Percentiles rank a stretch among this genome's conserved stretches.
These are phyloP conservation scores for Picea engelmannii DNA, from an alignment of 83 land plant species.

Conservation along the genomic window DNA sequence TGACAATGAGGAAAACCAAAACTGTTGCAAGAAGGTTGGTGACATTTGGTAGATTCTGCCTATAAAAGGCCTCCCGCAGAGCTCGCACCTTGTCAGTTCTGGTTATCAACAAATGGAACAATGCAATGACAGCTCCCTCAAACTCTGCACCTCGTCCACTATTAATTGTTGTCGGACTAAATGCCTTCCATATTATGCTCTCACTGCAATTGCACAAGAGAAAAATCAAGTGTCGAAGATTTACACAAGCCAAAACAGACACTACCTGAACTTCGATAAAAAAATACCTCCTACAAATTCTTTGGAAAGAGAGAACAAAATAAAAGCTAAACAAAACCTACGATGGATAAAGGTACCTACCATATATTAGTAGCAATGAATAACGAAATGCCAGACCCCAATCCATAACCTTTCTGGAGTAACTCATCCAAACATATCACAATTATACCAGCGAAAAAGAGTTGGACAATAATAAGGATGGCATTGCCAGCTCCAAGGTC, in stretches of 20 bases:
- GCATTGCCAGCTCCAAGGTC: too few relatives aligned
- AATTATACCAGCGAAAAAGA: slow-evolving; percentile 86
- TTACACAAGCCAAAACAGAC: too few relatives aligned
- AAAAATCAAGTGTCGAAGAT: too few relatives aligned
- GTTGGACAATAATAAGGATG: slow-evolving; percentile 83
- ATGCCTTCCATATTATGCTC: slow-evolving; percentile 93
- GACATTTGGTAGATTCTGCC: slow-evolving; percentile 72
- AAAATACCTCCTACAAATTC: too few relatives aligned
- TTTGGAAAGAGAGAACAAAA: too few relatives aligned
- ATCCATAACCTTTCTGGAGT: slow-evolving; percentile 90
- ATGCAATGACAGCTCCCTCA: slow-evolving; percentile 89
- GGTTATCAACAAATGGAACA: slow-evolving; percentile 82
- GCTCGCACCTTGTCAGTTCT: slow-evolving; percentile 85
- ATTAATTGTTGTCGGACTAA: slow-evolving; percentile 92
- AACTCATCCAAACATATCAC: slow-evolving; percentile 89
- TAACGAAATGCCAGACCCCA: slow-evolving; percentile 87
- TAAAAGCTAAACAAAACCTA: too few relatives aligned
- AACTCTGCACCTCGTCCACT: slow-evolving; percentile 94
- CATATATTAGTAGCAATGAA: slow-evolving; percentile 95
- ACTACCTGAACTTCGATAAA: too few relatives aligned
- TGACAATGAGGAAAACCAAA: slow-evolving; percentile 61
- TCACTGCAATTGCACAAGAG: too few relatives aligned
- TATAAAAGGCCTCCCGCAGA: slow-evolving; percentile 79
- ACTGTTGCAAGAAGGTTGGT: slow-evolving; percentile 61
- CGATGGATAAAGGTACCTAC: too few relatives aligned